Evolutionary conservation across 805 yeast genomes (phyloP), one percentile per base, ranked within the genome.

Genomic region (Cyberlindnera sargentensis): DNA sequence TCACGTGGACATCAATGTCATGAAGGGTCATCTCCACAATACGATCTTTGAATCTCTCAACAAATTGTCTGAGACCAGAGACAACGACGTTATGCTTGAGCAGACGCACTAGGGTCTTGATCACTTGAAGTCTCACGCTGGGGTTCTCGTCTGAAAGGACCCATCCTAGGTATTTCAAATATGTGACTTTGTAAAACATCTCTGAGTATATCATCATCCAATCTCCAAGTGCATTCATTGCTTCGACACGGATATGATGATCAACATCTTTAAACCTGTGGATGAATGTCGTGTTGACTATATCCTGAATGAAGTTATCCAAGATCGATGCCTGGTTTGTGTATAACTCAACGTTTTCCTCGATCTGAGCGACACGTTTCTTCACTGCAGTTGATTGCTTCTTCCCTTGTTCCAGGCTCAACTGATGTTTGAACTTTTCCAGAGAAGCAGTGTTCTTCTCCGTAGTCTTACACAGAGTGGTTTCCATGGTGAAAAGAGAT

Each of bases 211-310:
- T 57, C n/a, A 73, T 70, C 64, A 86, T 84, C 86, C 95, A 84
- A 15, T 63, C 66, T n/a, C 87, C 79, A 40, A 89, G 65, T 31
- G 73, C 70, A 7, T 60, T 53, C 52, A 86, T 67, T 43, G 95
- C 83, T 45, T 82, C 88, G 29, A 74, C 72, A 52, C 97, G 72
- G 31, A 90, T 84, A 5, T 61, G 58, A 5, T 81, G 76, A 56
- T 87, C 95, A 10, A 82, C 71, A 60, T 90, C 97, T 49, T 89
- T 78, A 58, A 84, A 85, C 50, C 97, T 68, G 55, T 82, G 86
- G 8, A 78, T 75, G 58, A 87, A 85, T 7, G 82, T 74, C 2
- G 82, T 70, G 50, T 76, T 79, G 30, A 80, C 73, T 8, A 85
- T 72, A 48, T 87, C 95, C 44, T 72, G 76, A 34, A 84, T 69